Evolutionary conservation across 371 early-diverging fungal genomes (phyloP).

Genomic region (Fennellomyces sp.): DNA sequence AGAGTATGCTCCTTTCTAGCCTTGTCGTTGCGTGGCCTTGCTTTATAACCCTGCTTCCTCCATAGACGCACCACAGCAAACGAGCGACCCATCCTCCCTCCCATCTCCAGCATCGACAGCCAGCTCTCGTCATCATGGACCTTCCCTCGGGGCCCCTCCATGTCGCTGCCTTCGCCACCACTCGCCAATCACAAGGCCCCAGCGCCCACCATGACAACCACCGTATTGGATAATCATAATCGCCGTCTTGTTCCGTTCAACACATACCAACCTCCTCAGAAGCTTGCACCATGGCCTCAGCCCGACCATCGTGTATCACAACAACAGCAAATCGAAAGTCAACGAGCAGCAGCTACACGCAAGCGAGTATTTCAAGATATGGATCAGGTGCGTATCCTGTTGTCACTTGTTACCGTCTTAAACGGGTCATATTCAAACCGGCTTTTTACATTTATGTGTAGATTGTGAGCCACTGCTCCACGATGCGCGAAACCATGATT

Average conservation of each 20-base stretch:
- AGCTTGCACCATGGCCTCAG: slow-evolving; percentile 6
- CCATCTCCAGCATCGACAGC: slow-evolving; percentile 14
- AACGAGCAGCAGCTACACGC: slow-evolving; percentile 1
- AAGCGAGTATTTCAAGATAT: slow-evolving; percentile 14
- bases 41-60: too few species aligned
- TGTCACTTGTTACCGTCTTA: not conserved
- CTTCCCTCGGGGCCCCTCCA: not conserved
- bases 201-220: not conserved
- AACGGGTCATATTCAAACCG: too few species aligned
- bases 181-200: slow-evolving; percentile 5
- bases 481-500: slow-evolving; percentile 16
- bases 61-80: not conserved
- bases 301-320: not conserved
- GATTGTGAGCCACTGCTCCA: slow-evolving; percentile 12
- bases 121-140: slow-evolving; percentile 10
- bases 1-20: slow-evolving; percentile 1
- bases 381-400: slow-evolving; percentile 10
- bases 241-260: not conserved
- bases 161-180: slow-evolving; percentile 13
- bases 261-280: slow-evolving; percentile 6
- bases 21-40: too few species aligned
- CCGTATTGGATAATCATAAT: not conserved
- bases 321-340: slow-evolving; percentile 2
- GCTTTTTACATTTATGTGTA: too few species aligned
- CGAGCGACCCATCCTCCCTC: slow-evolving; percentile 15